These are phyloP conservation scores for Cladosporium sphaerospermum DNA, from an alignment of 2,329 filamentous ascomycete genomes.

Conservation along the genomic window DNA sequence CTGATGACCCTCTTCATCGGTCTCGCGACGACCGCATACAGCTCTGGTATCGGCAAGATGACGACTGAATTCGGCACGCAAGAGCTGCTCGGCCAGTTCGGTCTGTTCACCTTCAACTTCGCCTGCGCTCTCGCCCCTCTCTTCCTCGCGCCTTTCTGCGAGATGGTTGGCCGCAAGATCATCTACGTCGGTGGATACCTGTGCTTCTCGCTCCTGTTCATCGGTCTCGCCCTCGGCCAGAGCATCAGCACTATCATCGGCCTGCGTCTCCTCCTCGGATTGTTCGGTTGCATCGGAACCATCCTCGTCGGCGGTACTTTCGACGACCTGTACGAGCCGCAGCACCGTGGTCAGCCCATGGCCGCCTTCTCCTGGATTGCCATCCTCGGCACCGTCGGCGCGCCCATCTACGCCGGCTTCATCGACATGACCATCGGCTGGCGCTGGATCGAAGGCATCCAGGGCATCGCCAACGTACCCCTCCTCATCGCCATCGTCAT, in stretches of 20 bases:
- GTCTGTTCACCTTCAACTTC: slow-evolving; percentile 47
- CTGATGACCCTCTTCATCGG: slow-evolving; percentile 51
- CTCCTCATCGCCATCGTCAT: slow-evolving; percentile 40
- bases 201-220: slow-evolving; percentile 44
- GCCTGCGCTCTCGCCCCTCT: slow-evolving; percentile 44
- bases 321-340: slow-evolving; percentile 44
- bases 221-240: slow-evolving; percentile 42
- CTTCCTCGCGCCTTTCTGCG: slow-evolving; percentile 46
- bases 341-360: slow-evolving; percentile 43
- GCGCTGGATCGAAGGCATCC: slow-evolving; percentile 51
- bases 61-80: slow-evolving; percentile 38
- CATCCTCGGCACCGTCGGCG: slow-evolving; percentile 47
- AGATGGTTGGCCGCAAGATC: slow-evolving; percentile 43
- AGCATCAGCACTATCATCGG: slow-evolving; percentile 46
- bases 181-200: slow-evolving; percentile 43
- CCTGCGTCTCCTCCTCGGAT: slow-evolving; percentile 42
- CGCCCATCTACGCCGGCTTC: slow-evolving; percentile 50
- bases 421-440: slow-evolving; percentile 48
- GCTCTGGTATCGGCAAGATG: slow-evolving; percentile 45
- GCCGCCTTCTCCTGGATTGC: slow-evolving; percentile 45
- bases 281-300: slow-evolving; percentile 46
- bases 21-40: slow-evolving; percentile 49
- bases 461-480: slow-evolving; percentile 47
- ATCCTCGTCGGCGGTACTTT: slow-evolving; percentile 48
- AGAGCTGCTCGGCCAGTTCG: slow-evolving; percentile 41